Evolutionary conservation across 805 yeast genomes (phyloP).

Genomic region (Myxozyma mucilagina): DNA sequence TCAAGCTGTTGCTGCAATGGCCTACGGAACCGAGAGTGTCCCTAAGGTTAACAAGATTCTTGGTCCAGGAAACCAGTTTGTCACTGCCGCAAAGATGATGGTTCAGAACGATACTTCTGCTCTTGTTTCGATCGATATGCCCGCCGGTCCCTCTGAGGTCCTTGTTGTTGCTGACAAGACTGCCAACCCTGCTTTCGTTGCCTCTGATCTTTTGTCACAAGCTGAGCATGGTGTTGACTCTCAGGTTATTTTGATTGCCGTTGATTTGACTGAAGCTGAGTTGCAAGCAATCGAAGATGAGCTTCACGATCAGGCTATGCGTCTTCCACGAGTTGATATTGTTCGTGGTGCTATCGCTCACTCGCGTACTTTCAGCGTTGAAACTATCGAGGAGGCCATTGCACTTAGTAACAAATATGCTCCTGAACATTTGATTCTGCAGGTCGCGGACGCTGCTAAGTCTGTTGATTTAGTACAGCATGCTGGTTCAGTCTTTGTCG

Average conservation of each 20-base stretch:
- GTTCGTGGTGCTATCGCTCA: constrained; percentile 90
- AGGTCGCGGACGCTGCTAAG: constrained; percentile 72
- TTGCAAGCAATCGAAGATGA: constrained; percentile 75
- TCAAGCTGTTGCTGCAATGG: constrained; percentile 98
- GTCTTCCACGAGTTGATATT: constrained; percentile 87
- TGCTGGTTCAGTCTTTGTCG: constrained; percentile 97
- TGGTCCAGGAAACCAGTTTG: constrained; percentile 99
- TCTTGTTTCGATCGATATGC: constrained; percentile 96
- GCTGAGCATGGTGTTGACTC: constrained; percentile 99
- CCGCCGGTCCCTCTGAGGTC: constrained; percentile 99
- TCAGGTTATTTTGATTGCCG: constrained; percentile 89
- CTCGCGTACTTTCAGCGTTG: constrained; percentile 75
- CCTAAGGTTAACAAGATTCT: constrained; percentile 94
- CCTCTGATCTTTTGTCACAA: constrained; percentile 93
- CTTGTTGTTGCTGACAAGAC: constrained; percentile 79
- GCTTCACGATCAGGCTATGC: constrained; percentile 77
- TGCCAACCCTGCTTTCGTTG: constrained; percentile 94
- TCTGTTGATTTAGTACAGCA: constrained; percentile 76
- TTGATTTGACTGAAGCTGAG: constrained; percentile 61
- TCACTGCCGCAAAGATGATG: constrained; percentile 98
- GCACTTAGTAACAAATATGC: constrained; percentile 88
- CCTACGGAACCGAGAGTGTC: constrained; percentile 91
- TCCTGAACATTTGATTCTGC: constrained; percentile 96
- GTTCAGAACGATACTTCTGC: constrained; percentile 95
- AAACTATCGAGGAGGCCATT: constrained; percentile 75